A percentile compares a stretch with the other conserved stretches of the same genome.
These are phyloP conservation scores for Agrocybe praecox DNA, from an alignment of 768 basidiomycete genomes.

Conservation along the genomic window DNA sequence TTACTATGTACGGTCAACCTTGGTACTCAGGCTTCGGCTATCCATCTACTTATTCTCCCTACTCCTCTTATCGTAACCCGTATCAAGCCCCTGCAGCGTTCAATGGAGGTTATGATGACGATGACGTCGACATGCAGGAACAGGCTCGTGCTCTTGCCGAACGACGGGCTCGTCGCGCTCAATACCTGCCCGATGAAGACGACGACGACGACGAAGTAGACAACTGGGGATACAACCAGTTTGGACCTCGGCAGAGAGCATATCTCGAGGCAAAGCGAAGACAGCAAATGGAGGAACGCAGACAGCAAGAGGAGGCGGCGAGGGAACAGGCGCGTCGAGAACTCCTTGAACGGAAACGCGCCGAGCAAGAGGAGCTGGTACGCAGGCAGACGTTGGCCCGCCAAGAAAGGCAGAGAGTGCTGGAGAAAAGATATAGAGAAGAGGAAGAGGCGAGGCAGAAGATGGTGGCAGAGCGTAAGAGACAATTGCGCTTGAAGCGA, in stretches of 20 bases:
- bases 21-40: slow-evolving; percentile 25
- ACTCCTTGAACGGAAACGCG: slow-evolving; percentile 12
- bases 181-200: slow-evolving; percentile 44
- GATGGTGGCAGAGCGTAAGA: slow-evolving; percentile 21
- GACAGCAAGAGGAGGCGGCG: slow-evolving; percentile 21
- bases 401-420: slow-evolving; percentile 5
- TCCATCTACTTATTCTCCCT: slow-evolving; percentile 27
- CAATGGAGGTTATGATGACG: slow-evolving; percentile 15
- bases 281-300: slow-evolving; percentile 28
- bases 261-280: slow-evolving; percentile 33
- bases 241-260: slow-evolving; percentile 31
- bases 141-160: slow-evolving; percentile 32
- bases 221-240: slow-evolving; percentile 26
- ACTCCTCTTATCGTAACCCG: slow-evolving; percentile 14
- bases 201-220: slow-evolving; percentile 33
- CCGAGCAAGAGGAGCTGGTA: slow-evolving; percentile 18
- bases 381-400: slow-evolving; percentile 18
- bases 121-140: slow-evolving; percentile 14
- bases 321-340: slow-evolving; percentile 18
- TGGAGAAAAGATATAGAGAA: slow-evolving; percentile 17
- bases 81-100: neutral
- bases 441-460: slow-evolving; percentile 17
- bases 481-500: slow-evolving; percentile 12
- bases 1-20: slow-evolving; percentile 29
- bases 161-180: slow-evolving; percentile 34